Evolutionary conservation across 768 basidiomycete genomes (phyloP), one percentile per base, ranked within the genome.

Genomic region (Myochromella boudieri): DNA sequence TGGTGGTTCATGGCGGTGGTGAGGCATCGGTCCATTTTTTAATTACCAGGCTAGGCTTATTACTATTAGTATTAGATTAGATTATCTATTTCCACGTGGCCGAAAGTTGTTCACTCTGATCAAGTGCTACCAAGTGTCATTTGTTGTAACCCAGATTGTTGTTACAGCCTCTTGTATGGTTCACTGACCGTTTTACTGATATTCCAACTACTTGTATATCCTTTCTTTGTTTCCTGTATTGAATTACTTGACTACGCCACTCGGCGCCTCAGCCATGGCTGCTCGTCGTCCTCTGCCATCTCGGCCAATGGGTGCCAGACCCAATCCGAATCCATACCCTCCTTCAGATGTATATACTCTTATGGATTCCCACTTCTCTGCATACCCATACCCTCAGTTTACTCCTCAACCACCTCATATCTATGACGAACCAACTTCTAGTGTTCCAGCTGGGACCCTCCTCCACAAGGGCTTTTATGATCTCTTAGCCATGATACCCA

Each of bases 381-480:
- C 70, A 21, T 68, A 71, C 66, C 53, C 75, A 15, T 75, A 71
- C 56, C 71, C 77, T 34, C 68, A 68, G 39, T 65, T 63, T 45
- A 37, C 57, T 56, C 57, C 72, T 41, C 68, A 65, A 44, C 65
- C 69, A 28, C 67, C 69, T 53, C 62, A 68, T 56, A 51, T 65
- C 25, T 67, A 70, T 56, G 68, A 78, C 57, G 69, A 72, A 46
- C 67, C 69, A 26, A 57, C 69, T n/a, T 73, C 73, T 25, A 72
- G 77, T 47, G 67, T 85, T 53, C 81, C 81, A 43, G 77, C 75
- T 11, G 87, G 85, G 21, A 87, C 87, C 6, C 69, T 91, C 42
- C 70, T 92, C 29, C 90, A 93, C 77, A 86, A 89, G 54, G 91
- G 89, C n/a, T 91, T 91, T 74, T 92, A 90, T 67, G 87, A 91